Evolutionary conservation across 1,284 basidiomycete species (phyloP), one percentile per base, ranked within the genome.

Genomic region (Boletus sp.): DNA sequence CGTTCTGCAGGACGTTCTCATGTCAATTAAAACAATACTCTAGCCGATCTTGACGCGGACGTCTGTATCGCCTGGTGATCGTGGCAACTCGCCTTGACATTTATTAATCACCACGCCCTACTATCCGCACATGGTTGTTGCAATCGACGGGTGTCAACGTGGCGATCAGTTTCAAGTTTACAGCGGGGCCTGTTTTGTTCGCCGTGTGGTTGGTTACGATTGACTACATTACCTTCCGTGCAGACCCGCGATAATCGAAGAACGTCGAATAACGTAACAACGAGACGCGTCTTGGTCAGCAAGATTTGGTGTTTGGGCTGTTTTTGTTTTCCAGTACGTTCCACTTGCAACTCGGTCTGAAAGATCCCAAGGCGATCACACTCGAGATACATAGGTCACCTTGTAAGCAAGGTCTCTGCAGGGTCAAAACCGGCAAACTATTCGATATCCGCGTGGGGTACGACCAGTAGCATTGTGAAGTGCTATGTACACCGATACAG

Each of bases 161-260:
- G 10, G 22, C 25, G 44, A 59, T 56, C 50, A 1, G 51, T 57
- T 59, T 44, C 51, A 51, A 27, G 43, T 37, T 34, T 26, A 44
- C 25, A 20, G 14, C 35, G 35, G 38, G 20, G 14, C 26, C 19
- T 22, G 8, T 14, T 14, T 35, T 32, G 29, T 14, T 32, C 4
- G 23, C 29, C 25, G 13, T 26, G 5, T 6, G 5, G 32, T 32
- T 35, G 32, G 39, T 33, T 41, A 22, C 25, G 13, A 16, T 33
- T 16, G 35, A 9, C 29, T 7, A 19, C 10, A 14, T 26, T 10
- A 26, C 7, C 38, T 37, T 41, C 41, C 41, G 39, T 16, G 13
- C 20, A n/a, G n/a, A n/a, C n/a, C n/a, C 13, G 19, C n/a, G 34
- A 27, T 13, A 35, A 38, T 53, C 26, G 10, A 9, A 20, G 13